phyloP scores from a whole-genome alignment of 1,139 yeast species.

The Yamadazyma blattariae region DNA sequence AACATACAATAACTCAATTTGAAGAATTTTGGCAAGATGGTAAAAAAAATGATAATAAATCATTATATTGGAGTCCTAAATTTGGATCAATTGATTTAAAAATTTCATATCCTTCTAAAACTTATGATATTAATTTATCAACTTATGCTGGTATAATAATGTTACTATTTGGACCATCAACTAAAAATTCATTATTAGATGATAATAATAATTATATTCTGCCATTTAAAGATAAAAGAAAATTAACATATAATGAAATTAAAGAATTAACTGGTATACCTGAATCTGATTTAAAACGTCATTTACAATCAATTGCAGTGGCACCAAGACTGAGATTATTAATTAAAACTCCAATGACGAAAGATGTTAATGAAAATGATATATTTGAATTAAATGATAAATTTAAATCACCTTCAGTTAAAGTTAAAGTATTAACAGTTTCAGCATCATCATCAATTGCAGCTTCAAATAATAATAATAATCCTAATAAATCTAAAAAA shows the following conservation, averaged over 20 bases:
- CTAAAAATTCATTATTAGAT: constrained; percentile 15
- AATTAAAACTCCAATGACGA: constrained; percentile 70
- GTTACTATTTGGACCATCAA: constrained; percentile 60
- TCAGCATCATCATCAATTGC: constrained; percentile 36
- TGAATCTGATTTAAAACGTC: constrained; percentile 66
- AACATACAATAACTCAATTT: constrained; percentile 35
- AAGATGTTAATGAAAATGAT: constrained; percentile 65
- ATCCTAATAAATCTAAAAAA: constrained; percentile 18
- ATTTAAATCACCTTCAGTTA: constrained; percentile 68
- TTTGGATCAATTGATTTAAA: constrained; percentile 80
- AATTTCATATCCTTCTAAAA: constrained; percentile 60
- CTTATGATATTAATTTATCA: constrained; percentile 80
- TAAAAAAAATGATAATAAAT: constrained; percentile 68
- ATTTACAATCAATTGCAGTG: constrained; percentile 79
- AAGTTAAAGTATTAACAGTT: constrained; percentile 78
- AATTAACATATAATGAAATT: constrained; percentile 57
- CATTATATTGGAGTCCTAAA: constrained; percentile 79
- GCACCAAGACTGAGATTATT: constrained; percentile 79
- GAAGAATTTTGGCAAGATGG: constrained; percentile 48
- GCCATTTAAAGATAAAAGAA: constrained; percentile 43
- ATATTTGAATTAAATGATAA: constrained; percentile 65
- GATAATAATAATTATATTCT: constrained; percentile 24
- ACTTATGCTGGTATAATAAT: constrained; percentile 78
- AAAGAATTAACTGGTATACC: constrained; percentile 70
- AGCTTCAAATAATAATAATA: constrained; percentile 16